Percentiles rank a stretch among this genome's conserved stretches.
Evolutionary conservation across 129 eudicot genomes (phyloP).

Genomic region (Centrapalus pauciflorus): DNA sequence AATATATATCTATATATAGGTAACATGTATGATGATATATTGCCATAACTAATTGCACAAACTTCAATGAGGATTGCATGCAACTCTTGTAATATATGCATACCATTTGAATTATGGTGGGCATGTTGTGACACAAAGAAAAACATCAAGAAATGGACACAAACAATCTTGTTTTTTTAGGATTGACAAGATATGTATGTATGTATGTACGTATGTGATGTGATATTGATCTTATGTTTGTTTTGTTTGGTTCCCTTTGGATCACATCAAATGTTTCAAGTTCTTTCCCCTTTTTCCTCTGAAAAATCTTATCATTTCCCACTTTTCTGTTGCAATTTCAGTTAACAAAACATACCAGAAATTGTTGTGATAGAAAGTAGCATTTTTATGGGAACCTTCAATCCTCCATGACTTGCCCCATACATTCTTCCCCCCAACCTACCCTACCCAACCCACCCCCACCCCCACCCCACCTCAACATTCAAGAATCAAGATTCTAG

Average conservation of each 20-base stretch:
- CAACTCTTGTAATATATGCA: neutral
- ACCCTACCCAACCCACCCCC: conserved; percentile 57
- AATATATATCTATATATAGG: no score
- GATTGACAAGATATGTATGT: conserved; percentile 34
- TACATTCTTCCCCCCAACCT: conserved; percentile 58
- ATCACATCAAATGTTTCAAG: conserved; percentile 11
- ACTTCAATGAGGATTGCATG: conserved; percentile 20
- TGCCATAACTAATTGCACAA: no score
- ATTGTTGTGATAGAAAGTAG: conserved; percentile 28
- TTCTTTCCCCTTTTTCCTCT: conserved; percentile 34
- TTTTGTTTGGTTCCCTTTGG: conserved; percentile 11
- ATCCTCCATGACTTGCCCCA: conserved; percentile 56
- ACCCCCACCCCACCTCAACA: conserved; percentile 33
- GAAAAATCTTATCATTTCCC: conserved; percentile 53
- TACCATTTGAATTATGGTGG: conserved; percentile 11
- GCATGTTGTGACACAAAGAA: conserved; percentile 25
- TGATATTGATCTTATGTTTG: conserved; percentile 11
- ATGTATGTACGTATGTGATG: no score
- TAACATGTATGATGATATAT: no score
- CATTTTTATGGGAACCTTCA: conserved; percentile 36
- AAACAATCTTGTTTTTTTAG: conserved; percentile 24
- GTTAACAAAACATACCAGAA: conserved; percentile 38
- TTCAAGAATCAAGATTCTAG: conserved; percentile 24
- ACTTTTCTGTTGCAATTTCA: conserved; percentile 49
- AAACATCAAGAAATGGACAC: conserved; percentile 25